Conservation (phyloP, 257 asterid species). For the Ligustrum vulgare region DNA sequence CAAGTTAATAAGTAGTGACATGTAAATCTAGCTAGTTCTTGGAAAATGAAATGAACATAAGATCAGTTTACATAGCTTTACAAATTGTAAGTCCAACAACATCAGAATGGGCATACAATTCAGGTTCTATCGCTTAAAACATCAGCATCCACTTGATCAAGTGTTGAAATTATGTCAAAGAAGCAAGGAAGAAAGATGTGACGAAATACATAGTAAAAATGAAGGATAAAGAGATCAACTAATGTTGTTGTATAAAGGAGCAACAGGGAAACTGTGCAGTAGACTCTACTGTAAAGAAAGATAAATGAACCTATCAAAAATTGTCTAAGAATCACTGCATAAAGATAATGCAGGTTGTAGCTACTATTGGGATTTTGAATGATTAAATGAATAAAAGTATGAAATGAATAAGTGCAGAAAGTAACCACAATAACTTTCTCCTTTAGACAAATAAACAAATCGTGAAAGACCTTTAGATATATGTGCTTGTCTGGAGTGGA, state of each 20-base stretch:
- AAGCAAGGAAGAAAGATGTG: background rate
- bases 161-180: background rate
- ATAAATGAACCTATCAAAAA: background rate
- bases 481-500: constrained; percentile 53
- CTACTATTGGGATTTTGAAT: constrained; percentile 7
- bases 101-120: too few relatives aligned
- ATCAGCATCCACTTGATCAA: background rate
- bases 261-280: background rate
- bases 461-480: constrained; percentile 52
- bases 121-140: background rate
- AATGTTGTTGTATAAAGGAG: background rate
- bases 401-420: background rate
- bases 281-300: background rate
- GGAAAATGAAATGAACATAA: background rate
- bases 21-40: background rate
- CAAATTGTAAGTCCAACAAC: background rate
- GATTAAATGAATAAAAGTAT: background rate
- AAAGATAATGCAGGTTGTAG: background rate
- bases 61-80: background rate
- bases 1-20: background rate
- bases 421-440: background rate
- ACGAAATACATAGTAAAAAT: background rate
- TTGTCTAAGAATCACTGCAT: background rate
- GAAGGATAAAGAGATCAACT: constrained; percentile 1
- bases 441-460: constrained; percentile 11